Evolutionary conservation across 78 protist species (phyloP), one percentile per base, ranked within the genome.

Genomic region (Cavenderia fasciculata): DNA sequence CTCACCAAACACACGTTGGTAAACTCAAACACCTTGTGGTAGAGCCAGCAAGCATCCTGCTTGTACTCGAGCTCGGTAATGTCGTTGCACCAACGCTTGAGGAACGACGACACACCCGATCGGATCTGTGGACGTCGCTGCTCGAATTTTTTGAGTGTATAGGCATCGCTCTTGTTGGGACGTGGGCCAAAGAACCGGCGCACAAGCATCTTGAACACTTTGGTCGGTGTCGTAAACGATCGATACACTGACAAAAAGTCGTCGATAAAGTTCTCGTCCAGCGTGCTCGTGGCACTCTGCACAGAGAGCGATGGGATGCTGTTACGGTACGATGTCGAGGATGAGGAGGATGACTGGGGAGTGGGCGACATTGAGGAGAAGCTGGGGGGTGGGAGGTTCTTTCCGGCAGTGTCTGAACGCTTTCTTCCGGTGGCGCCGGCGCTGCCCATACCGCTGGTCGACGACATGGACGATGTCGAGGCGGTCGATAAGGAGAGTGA

Each of bases 181-280:
- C 74, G 14, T 36, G 90, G 90, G 19, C 90, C 90, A 82, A 82
- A 82, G 71, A 69, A 82, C 14, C 90, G 33, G 16, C 73, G 43
- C 47, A 82, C 90, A 29, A 82, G 33, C 4, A 82, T 16, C 40
- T 82, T 82, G 41, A 82, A 68, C 1, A 82, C 52, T 8, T 34
- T 54, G 25, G n/a, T 41, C 18, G 90, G 90, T 36, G 90, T 82
- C n/a, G 90, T 43, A 51, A 82, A 82, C 56, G 90, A 82, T 44
- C 90, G 76, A 43, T 82, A 82, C n/a, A 82, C 61, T 33, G 65
- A 43, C 19, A 82, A 56, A 59, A 82, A 82, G 38, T 82, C 90
- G 1, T 82, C 90, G 23, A 82, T 82, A 54, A 82, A 82, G 6
- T 71, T 29, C 44, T 82, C 90, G 33, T 82, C 90, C 16, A 82